Percentiles rank a stretch among this genome's conserved stretches.
Evolutionary conservation across 2,329 filamentous ascomycete species (phyloP).

Genomic region (Seiridium cupressi): DNA sequence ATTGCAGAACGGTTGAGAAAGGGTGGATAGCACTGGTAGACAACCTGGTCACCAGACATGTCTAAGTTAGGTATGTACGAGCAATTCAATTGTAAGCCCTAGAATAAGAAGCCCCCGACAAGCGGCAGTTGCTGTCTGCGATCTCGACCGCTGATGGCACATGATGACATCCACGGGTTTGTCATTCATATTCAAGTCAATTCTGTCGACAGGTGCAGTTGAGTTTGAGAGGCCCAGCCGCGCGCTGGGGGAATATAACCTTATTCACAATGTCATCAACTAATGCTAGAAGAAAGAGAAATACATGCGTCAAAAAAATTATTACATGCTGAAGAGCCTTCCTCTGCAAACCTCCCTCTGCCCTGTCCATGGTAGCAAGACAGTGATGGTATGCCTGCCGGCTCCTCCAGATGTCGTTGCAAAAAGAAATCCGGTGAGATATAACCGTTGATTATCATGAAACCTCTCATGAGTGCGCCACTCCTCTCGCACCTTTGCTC

Average conservation of each 20-base stretch:
- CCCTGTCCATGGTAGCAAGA: slow-evolving; percentile 24
- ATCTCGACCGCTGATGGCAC: too few species aligned
- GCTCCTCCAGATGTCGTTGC: slow-evolving; percentile 3
- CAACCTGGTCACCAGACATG: too few species aligned
- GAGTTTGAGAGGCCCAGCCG: too few species aligned
- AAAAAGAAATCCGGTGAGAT: slow-evolving; percentile 16
- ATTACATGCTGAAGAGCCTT: slow-evolving; percentile 46
- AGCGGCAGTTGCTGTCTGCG: too few species aligned
- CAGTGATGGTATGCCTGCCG: slow-evolving; percentile 21
- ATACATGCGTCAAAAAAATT: slow-evolving; percentile 39
- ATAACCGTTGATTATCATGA: slow-evolving; percentile 32
- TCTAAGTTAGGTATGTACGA: too few species aligned
- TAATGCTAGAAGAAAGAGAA: slow-evolving; percentile 27
- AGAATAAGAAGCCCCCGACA: too few species aligned
- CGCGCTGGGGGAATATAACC: background rate
- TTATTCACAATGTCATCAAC: slow-evolving; percentile 13
- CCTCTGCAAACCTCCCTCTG: slow-evolving; percentile 14
- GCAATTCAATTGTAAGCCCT: too few species aligned
- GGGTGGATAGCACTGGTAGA: too few species aligned
- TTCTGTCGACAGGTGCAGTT: too few species aligned
- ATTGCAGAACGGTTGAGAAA: background rate
- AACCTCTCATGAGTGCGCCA: slow-evolving; percentile 5
- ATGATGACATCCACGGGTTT: too few species aligned
- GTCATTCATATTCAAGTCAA: too few species aligned
- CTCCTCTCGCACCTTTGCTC: slow-evolving; percentile 7